Conservation (phyloP, 805 yeast genomes). For the Starmerella apicola region DNA sequence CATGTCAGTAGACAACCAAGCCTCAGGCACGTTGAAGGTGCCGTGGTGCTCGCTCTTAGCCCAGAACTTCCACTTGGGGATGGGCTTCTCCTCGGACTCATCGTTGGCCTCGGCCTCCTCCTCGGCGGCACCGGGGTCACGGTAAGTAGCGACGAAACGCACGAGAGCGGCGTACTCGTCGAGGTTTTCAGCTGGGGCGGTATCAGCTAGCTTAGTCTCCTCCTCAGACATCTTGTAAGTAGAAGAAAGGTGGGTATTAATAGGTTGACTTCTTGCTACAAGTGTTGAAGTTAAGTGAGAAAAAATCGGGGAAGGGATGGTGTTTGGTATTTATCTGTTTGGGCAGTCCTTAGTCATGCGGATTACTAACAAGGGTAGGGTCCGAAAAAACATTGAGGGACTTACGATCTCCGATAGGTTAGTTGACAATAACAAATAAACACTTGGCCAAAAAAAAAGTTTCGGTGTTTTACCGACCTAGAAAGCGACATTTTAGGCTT, state of each 20-base stretch:
- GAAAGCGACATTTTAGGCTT: too few relatives aligned
- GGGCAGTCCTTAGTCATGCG: conserved; percentile 13
- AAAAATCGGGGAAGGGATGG: background rate
- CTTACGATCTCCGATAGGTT: conserved; percentile 12
- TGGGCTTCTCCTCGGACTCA: conserved; percentile 44
- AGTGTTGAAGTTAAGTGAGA: conserved; percentile 14
- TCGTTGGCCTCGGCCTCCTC: conserved; percentile 47
- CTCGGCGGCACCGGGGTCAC: conserved; percentile 33
- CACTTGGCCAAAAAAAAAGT: too few relatives aligned
- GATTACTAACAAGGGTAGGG: conserved; percentile 13
- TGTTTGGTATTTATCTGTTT: conserved; percentile 14
- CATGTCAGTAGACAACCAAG: conserved; percentile 69
- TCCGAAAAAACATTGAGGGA: conserved; percentile 17
- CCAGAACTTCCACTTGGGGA: conserved; percentile 51
- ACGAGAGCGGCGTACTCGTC: conserved; percentile 30
- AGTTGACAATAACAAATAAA: conserved; percentile 15
- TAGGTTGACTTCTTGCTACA: conserved; percentile 15
- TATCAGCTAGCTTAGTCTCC: conserved; percentile 17
- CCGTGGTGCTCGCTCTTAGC: conserved; percentile 40
- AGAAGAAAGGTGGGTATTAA: conserved; percentile 21
- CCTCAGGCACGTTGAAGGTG: conserved; percentile 53
- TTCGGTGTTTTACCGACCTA: too few relatives aligned
- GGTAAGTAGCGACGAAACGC: conserved; percentile 28
- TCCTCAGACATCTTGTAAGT: conserved; percentile 24
- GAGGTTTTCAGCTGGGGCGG: conserved; percentile 33